phyloP scores from a whole-genome alignment of 352 stramenopile species.

The Globisporangium recalcitrans region DNA sequence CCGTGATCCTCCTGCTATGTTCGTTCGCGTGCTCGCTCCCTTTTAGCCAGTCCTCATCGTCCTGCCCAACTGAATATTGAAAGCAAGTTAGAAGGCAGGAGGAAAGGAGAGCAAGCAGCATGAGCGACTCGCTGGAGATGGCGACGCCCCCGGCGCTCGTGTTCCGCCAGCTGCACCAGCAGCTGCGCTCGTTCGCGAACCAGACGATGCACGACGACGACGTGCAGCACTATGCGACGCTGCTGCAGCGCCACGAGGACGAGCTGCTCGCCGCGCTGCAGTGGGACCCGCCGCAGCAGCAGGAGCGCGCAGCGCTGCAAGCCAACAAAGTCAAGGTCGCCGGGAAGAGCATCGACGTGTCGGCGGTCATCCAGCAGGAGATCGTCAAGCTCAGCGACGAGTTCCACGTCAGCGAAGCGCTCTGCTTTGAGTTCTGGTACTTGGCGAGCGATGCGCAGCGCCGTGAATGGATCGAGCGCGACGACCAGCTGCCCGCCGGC shows the following conservation, averaged over 20 bases:
- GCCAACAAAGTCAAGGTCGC: conserved; percentile 51
- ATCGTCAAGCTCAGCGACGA: conserved; percentile 79
- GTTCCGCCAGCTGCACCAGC: conserved; percentile 69
- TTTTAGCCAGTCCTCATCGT: conserved; percentile 3
- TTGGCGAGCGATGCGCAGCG: conserved; percentile 63
- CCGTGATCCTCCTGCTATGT: background rate
- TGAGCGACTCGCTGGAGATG: conserved; percentile 34
- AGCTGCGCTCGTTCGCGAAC: conserved; percentile 58
- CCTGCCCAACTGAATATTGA: background rate
- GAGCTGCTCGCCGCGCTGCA: conserved; percentile 41
- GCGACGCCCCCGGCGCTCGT: conserved; percentile 52
- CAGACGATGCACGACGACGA: conserved; percentile 64
- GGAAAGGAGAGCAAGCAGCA: too few relatives aligned
- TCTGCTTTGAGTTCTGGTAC: conserved; percentile 74
- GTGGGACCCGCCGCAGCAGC: conserved; percentile 30
- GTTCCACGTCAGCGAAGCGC: conserved; percentile 54
- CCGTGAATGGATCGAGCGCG: conserved; percentile 65
- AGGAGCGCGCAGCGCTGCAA: conserved; percentile 59
- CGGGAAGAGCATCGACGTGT: conserved; percentile 69
- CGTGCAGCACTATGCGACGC: conserved; percentile 48
- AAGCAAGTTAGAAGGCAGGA: background rate
- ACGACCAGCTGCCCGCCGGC: conserved; percentile 48
- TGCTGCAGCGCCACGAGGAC: conserved; percentile 35
- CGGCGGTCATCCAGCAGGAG: conserved; percentile 73
- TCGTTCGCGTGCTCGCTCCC: conserved; percentile 7